phyloP scores from a whole-genome alignment of 129 eudicot species.

The Helianthus annuus region HanXRQr2.0-SUNRISE NC_035440.2:106900251-106900750 shows the following conservation, averaged over 20 bases:
- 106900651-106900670: constrained; percentile 4
- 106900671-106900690: not conserved
- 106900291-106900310: not conserved
- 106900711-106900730: not conserved
- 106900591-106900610: constrained; percentile 3
- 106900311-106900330: not conserved
- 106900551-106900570: constrained; percentile 4
- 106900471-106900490: constrained; percentile 30
- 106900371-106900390: not conserved
- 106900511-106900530: not conserved
- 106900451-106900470: constrained; percentile 53
- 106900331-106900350: not conserved
- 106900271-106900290: not conserved
- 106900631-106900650: constrained; percentile 18
- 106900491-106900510: not conserved
- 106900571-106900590: not conserved
- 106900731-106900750: too few species aligned
- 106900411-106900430: constrained; percentile 71
- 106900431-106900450: constrained; percentile 45
- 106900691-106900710: not conserved
- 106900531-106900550: constrained; percentile 1
- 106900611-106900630: constrained; percentile 15
- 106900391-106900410: constrained; percentile 42
- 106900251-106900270: not conserved
- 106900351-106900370: not conserved